Percentiles rank a stretch among this genome's conserved stretches.
Conservation (phyloP, 1,284 basidiomycete genomes). For the Melampsora americana region DNA sequence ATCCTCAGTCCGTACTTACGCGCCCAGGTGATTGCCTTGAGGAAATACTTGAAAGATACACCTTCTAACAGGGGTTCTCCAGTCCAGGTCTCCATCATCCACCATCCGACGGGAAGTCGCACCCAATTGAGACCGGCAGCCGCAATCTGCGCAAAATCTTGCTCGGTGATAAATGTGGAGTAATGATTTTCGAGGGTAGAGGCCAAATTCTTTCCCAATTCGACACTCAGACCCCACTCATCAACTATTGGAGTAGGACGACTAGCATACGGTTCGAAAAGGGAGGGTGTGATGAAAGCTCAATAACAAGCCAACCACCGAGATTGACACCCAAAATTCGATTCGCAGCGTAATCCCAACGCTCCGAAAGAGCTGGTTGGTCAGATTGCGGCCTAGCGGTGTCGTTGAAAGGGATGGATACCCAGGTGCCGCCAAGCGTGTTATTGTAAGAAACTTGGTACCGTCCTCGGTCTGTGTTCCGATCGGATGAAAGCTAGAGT, state of each 20-base stretch:
- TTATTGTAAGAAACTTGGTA: conserved; percentile 42
- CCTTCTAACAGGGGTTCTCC: conserved; percentile 76
- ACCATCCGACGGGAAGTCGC: conserved; percentile 59
- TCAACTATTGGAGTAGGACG: conserved; percentile 60
- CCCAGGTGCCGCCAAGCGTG: conserved; percentile 54
- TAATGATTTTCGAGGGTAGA: conserved; percentile 66
- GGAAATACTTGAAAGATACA: conserved; percentile 73
- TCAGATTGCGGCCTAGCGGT: conserved; percentile 62
- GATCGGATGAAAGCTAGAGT: neutral
- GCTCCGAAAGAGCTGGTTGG: conserved; percentile 49
- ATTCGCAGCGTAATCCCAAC: conserved; percentile 50
- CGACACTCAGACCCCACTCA: conserved; percentile 70
- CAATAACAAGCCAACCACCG: conserved; percentile 85
- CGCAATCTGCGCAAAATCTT: conserved; percentile 85
- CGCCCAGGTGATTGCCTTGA: conserved; percentile 73
- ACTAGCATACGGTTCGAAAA: conserved; percentile 51
- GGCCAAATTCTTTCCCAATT: conserved; percentile 65
- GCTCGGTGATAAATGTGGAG: conserved; percentile 73
- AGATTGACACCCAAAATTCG: conserved; percentile 67
- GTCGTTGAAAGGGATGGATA: conserved; percentile 69
- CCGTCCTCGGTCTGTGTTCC: conserved; percentile 36
- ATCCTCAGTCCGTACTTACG: conserved; percentile 84
- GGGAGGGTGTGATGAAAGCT: conserved; percentile 66
- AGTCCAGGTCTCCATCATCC: conserved; percentile 74
- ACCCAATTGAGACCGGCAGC: conserved; percentile 70